Evolutionary conservation across 1,139 yeast species (phyloP), one percentile per base, ranked within the genome.

Genomic region (Taphrina betulina): DNA sequence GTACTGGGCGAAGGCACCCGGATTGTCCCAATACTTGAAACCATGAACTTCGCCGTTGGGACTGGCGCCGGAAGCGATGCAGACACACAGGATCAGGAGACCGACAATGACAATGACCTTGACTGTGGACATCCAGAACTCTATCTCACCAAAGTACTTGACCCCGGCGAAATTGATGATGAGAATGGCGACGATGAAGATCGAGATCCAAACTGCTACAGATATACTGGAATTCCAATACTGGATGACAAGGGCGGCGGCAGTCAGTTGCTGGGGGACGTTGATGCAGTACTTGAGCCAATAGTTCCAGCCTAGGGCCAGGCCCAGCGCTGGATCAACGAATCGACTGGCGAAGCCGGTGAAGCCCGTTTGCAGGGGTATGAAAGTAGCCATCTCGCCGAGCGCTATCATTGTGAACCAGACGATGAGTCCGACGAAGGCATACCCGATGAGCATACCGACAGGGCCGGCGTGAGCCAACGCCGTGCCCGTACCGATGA

Each of bases 301-400:
- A 68, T 87, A 87, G 42, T 81, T 73, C 75, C 89, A 78, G 0
- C 95, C 95, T 0, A 85, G 74, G 0, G 94, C 82, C 67, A 86
- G 85, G 0, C 95, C 95, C 67, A 87, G 80, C 0, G 95, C 86
- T 63, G 84, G 89, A 66, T 87, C 95, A 1, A 86, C 87, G 69
- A 87, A 86, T 46, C 95, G 72, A 8, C 45, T 19, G 7, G 56
- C 60, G 20, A 33, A 56, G n/a, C 53, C 50, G 23, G 85, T 80
- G 22, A 83, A 84, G 3, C 95, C 54, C 14, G 56, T 34, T 10
- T 44, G 46, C 20, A 37, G 36, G 5, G 59, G 61, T 28, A 53
- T 58, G 56, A 77, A 82, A 14, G 88, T 75, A n/a, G 88, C 85
- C 72, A 84, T 80, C 69, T 83, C 92, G 46, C 90, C 89, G 54